Conservation (phyloP, 202 grass and related monocot genomes). For the Carex arenaria region DNA sequence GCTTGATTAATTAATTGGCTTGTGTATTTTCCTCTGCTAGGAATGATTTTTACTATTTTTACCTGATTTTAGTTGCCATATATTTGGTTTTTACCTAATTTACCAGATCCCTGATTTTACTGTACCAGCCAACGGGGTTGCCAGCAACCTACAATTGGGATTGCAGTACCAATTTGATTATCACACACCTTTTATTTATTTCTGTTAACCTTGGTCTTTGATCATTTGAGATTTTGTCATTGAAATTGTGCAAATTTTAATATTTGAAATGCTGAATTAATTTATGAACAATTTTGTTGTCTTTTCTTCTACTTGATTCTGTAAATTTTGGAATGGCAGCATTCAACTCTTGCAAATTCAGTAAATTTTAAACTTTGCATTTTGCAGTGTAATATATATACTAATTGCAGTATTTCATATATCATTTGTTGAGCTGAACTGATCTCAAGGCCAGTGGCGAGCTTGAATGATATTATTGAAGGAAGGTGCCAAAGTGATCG, state of each 20-base stretch:
- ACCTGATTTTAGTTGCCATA: too few species aligned
- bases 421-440: background rate
- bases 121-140: background rate
- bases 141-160: background rate
- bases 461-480: background rate
- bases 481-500: background rate
- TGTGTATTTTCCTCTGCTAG: background rate
- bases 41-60: background rate
- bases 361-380: background rate
- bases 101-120: background rate
- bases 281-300: background rate
- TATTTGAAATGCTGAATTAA: background rate
- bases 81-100: background rate
- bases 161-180: background rate
- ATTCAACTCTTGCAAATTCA: background rate
- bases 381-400: too few species aligned
- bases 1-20: constrained; percentile 19
- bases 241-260: background rate
- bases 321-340: background rate
- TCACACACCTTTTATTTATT: background rate
- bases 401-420: background rate
- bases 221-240: background rate
- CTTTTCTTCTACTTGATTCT: background rate
- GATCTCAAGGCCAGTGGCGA: background rate
- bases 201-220: background rate